phyloP scores from a whole-genome alignment of 192 early-diverging fungal genomes.

The Phycomyces blakesleeanus region DNA sequence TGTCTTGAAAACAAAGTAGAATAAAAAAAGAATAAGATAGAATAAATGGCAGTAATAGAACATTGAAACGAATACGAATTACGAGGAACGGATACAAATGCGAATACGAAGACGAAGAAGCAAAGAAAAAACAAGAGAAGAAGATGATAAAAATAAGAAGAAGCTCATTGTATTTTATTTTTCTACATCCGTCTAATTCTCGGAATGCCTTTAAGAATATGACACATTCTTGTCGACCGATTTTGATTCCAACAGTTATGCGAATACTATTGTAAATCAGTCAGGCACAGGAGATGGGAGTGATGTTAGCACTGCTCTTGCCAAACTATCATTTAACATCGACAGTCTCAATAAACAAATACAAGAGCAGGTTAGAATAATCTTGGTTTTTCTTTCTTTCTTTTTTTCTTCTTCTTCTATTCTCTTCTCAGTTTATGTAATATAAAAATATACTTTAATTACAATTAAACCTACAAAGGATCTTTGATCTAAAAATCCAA shows the following conservation, averaged over 20 bases:
- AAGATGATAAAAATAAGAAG: too few relatives aligned
- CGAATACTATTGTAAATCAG: constrained; percentile 59
- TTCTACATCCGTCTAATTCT: not conserved
- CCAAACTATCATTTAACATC: constrained; percentile 64
- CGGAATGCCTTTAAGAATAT: constrained; percentile 48
- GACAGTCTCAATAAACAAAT: constrained; percentile 74
- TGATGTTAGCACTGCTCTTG: constrained; percentile 61
- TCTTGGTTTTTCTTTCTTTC: too few relatives aligned
- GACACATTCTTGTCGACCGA: constrained; percentile 55
- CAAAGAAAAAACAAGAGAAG: too few relatives aligned
- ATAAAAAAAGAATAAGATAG: not conserved
- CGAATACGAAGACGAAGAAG: too few relatives aligned
- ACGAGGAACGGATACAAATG: too few relatives aligned
- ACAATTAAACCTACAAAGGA: not conserved
- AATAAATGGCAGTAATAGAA: not conserved
- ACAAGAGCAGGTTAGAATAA: constrained; percentile 52
- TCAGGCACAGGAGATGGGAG: constrained; percentile 48
- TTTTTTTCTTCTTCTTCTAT: too few relatives aligned
- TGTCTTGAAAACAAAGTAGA: not conserved
- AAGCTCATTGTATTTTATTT: not conserved
- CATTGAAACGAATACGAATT: too few relatives aligned
- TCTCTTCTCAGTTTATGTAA: too few relatives aligned
- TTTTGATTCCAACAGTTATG: constrained; percentile 69
- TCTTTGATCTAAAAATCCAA: too few relatives aligned
- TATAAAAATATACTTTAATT: too few relatives aligned